Evolutionary conservation across 2,329 filamentous ascomycete species (phyloP), one percentile per base, ranked within the genome.

Genomic region (Cadophora gregata): DNA sequence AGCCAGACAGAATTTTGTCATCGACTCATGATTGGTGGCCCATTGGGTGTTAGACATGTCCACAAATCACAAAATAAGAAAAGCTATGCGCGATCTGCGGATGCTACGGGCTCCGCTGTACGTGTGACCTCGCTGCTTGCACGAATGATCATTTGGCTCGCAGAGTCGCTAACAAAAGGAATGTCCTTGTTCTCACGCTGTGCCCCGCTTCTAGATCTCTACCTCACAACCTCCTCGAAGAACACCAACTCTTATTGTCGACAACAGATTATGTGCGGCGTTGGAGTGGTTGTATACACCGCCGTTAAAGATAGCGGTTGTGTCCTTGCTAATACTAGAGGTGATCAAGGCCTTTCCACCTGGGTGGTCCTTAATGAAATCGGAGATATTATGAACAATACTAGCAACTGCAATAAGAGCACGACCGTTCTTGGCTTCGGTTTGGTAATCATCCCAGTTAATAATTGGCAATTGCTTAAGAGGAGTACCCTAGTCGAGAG

Each of bases 211-310:
- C 93, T 93, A 96, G 80, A 96, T 93, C 84, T 96, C 93, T 29
- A 96, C 93, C 79, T 96, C 93, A 78, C 91, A 93, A 50, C 93
- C 93, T 71, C 93, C 93, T 62, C 92, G 91, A 70, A 96, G 90
- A 59, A 96, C 92, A 79, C 92, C 93, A 16, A 96, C 89, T 73
- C 93, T 87, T 92, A 96, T 96, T 72, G 92, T 96, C 8, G 91
- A 93, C 70, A 96, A 85, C 68, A 96, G 81, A 82, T 96, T 96
- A 85, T 96, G 93, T 42, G 93, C 93, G 64, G 92, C 93, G 81
- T 96, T 96, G 78, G 90, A 93, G 84, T 96, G 93, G 79, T 90
- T 87, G 83, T 96, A 96, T 69, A 96, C 91, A 81, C 93, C 93
- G 71, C 93, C 93, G 80, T 96, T 96, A 87, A 96, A 96, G 81